These are phyloP conservation scores for Tieghemostelium lacteum DNA, from an alignment of 78 protist genomes.

Conservation along the genomic window DNA sequence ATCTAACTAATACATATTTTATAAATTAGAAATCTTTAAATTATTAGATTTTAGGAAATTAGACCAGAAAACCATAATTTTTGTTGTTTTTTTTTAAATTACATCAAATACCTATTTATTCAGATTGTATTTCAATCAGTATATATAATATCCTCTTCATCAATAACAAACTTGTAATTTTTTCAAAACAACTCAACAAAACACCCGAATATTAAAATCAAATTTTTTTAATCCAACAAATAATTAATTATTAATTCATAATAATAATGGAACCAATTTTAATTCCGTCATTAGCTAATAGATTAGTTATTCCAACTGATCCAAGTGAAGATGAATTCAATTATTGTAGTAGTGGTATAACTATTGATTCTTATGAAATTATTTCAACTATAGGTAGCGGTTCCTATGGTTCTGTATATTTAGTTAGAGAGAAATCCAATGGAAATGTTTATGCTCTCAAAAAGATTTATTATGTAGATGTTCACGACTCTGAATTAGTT, in stretches of 20 bases:
- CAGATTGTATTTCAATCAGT: too few relatives aligned
- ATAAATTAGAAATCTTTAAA: neutral
- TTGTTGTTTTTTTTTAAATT: too few relatives aligned
- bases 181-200: neutral
- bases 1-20: neutral
- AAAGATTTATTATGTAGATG: conserved; percentile 33
- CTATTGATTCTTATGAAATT: neutral
- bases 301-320: conserved; percentile 48
- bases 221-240: too few relatives aligned
- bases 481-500: conserved; percentile 48
- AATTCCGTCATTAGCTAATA: conserved; percentile 53
- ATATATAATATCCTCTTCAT: too few relatives aligned
- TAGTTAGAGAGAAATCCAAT: conserved; percentile 50
- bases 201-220: too few relatives aligned
- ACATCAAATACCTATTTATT: too few relatives aligned
- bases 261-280: conserved; percentile 63
- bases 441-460: conserved; percentile 49
- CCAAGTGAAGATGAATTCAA: conserved; percentile 60
- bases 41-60: neutral
- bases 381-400: conserved; percentile 69
- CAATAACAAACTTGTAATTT: neutral
- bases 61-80: neutral
- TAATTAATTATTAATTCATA: too few relatives aligned
- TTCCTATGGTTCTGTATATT: conserved; percentile 61
- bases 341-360: neutral